Conservation (phyloP, 2,329 filamentous ascomycete genomes). For the Claviceps paspali region DNA sequence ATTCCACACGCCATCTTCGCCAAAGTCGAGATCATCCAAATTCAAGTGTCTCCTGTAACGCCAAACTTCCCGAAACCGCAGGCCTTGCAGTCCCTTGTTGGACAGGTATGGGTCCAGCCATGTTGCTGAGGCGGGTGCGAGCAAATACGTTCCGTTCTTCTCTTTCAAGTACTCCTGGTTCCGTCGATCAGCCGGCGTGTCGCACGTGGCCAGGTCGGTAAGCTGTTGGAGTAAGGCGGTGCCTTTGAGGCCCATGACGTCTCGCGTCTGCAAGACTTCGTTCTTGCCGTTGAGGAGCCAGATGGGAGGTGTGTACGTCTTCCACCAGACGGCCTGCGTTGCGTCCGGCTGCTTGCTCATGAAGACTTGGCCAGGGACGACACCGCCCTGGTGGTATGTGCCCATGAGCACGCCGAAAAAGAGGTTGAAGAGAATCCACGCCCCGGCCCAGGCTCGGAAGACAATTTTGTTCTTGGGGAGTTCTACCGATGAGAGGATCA, state of each 20-base stretch:
- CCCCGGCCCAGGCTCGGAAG: constrained; percentile 37
- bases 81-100: constrained; percentile 41
- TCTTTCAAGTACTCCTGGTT: constrained; percentile 43
- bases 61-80: constrained; percentile 58
- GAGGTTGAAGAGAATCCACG: constrained; percentile 57
- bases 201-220: constrained; percentile 44
- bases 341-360: constrained; percentile 55
- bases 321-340: constrained; percentile 66
- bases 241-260: constrained; percentile 59
- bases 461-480: constrained; percentile 41
- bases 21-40: constrained; percentile 68
- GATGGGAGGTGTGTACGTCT: constrained; percentile 67
- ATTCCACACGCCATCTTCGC: constrained; percentile 57
- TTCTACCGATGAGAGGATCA: constrained; percentile 60
- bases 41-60: constrained; percentile 53
- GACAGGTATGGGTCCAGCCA: constrained; percentile 50
- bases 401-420: constrained; percentile 59
- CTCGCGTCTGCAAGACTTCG: constrained; percentile 51
- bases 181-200: constrained; percentile 39
- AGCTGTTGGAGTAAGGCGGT: constrained; percentile 44
- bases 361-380: constrained; percentile 61
- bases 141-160: constrained; percentile 50
- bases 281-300: constrained; percentile 70
- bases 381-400: constrained; percentile 67
- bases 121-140: constrained; percentile 56